phyloP scores from a whole-genome alignment of 352 stramenopile species.

The Phytophthora pini region DNA sequence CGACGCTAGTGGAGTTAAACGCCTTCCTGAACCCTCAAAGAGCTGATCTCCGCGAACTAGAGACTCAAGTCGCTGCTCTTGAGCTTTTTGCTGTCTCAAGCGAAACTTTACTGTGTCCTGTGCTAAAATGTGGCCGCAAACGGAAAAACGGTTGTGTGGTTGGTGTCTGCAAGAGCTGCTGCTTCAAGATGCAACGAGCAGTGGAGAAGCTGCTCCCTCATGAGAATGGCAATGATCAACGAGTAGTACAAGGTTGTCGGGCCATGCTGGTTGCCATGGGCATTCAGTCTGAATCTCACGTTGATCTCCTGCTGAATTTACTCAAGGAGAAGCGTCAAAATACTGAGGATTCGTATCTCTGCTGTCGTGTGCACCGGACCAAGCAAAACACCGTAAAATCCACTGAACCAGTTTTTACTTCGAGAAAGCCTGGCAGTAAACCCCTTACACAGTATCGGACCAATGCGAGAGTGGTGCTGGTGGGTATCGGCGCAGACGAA shows the following conservation, averaged over 20 bases:
- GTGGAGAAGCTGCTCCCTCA: slow-evolving; percentile 27
- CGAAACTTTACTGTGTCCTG: slow-evolving; percentile 38
- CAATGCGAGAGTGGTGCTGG: slow-evolving; percentile 79
- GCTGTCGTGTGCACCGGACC: slow-evolving; percentile 44
- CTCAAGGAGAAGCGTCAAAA: slow-evolving; percentile 13
- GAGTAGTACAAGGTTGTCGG: slow-evolving; percentile 17
- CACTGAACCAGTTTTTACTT: background rate
- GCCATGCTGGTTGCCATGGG: slow-evolving; percentile 41
- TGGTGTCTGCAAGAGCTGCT: slow-evolving; percentile 59
- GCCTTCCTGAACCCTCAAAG: slow-evolving; percentile 40
- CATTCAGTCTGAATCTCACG: slow-evolving; percentile 12
- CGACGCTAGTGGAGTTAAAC: slow-evolving; percentile 43
- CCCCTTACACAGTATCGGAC: slow-evolving; percentile 44
- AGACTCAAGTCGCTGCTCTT: slow-evolving; percentile 38
- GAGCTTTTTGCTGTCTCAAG: slow-evolving; percentile 27
- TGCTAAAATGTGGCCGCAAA: slow-evolving; percentile 49
- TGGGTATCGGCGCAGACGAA: slow-evolving; percentile 96
- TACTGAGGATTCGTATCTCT: background rate
- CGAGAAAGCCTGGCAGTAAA: too few relatives aligned
- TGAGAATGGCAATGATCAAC: slow-evolving; percentile 1
- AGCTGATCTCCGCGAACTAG: slow-evolving; percentile 28
- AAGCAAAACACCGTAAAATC: slow-evolving; percentile 6
- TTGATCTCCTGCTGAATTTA: slow-evolving; percentile 30
- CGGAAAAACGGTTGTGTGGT: slow-evolving; percentile 51
- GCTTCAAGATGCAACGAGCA: slow-evolving; percentile 46